A percentile compares a stretch with the other conserved stretches of the same genome.
Evolutionary conservation across 2,329 filamentous ascomycete species (phyloP).

Genomic region (Colletotrichum paranaense): DNA sequence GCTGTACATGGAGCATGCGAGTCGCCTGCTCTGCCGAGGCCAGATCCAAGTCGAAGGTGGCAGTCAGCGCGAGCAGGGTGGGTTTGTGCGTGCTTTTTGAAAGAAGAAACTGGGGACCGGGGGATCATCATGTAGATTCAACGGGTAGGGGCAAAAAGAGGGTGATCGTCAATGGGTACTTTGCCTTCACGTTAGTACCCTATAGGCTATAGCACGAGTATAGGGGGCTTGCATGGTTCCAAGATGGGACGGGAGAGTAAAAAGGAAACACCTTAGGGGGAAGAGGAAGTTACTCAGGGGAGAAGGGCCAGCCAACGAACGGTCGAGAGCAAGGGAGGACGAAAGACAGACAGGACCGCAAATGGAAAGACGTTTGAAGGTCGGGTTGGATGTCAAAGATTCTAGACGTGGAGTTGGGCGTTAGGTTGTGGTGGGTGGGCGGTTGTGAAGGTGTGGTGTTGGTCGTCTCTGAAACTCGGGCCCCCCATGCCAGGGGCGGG

Average conservation of each 20-base stretch:
- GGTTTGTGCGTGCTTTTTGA: conserved; percentile 18
- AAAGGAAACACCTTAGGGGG: not conserved
- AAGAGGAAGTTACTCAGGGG: not conserved
- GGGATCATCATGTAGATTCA: not conserved
- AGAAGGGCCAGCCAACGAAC: not conserved
- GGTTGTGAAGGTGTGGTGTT: conserved; percentile 1
- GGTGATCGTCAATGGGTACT: conserved; percentile 10
- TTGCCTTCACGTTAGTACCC: not conserved
- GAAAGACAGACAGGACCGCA: not conserved
- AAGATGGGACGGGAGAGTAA: not conserved
- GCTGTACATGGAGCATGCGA: conserved; percentile 8
- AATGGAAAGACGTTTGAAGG: conserved; percentile 24
- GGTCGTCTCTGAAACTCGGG: conserved; percentile 29
- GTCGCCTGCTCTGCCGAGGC: conserved; percentile 20
- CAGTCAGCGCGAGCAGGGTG: conserved; percentile 1
- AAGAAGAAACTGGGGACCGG: not conserved
- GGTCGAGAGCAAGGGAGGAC: conserved; percentile 4
- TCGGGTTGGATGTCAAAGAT: conserved; percentile 28
- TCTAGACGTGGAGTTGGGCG: not conserved
- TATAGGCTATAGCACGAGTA: not conserved
- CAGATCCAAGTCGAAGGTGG: conserved; percentile 20
- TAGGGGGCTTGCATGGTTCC: not conserved
- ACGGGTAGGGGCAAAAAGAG: not conserved
- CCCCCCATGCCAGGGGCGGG: conserved; percentile 24
- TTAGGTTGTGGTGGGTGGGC: not conserved